A percentile compares a stretch with the other conserved stretches of the same genome.
Evolutionary conservation across 352 stramenopile genomes (phyloP).

Genomic region (Phytopythium cucurbitacearum): DNA sequence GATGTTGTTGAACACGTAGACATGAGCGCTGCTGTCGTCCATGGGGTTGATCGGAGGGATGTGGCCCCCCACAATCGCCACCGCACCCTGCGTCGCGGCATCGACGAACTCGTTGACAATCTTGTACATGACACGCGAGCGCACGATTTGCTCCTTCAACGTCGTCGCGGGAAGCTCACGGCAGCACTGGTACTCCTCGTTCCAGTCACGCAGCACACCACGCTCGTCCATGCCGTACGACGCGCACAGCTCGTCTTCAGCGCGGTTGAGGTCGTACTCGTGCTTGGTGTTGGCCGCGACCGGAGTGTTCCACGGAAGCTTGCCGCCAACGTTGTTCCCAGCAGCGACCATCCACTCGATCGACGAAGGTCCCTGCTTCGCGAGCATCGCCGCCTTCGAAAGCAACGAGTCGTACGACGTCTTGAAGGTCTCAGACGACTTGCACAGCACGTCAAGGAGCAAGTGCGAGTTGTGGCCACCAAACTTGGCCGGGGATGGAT

Average conservation of each 20-base stretch:
- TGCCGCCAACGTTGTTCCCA: slow-evolving; percentile 66
- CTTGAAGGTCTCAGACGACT: slow-evolving; percentile 70
- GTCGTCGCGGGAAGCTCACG: slow-evolving; percentile 72
- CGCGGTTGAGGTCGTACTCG: slow-evolving; percentile 76
- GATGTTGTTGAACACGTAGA: slow-evolving; percentile 98
- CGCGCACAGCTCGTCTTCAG: slow-evolving; percentile 88
- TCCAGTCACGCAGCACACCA: slow-evolving; percentile 94
- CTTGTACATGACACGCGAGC: slow-evolving; percentile 93
- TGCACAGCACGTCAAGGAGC: slow-evolving; percentile 76
- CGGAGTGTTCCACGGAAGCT: slow-evolving; percentile 79
- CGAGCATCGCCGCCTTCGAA: slow-evolving; percentile 66
- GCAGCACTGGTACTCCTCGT: slow-evolving; percentile 95
- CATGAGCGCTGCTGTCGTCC: slow-evolving; percentile 89
- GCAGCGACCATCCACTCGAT: slow-evolving; percentile 86
- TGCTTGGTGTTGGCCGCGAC: slow-evolving; percentile 32
- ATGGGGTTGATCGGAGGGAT: slow-evolving; percentile 96
- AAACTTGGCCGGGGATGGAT: slow-evolving; percentile 60
- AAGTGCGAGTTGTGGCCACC: slow-evolving; percentile 47
- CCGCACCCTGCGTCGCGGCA: slow-evolving; percentile 79
- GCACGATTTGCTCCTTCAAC: slow-evolving; percentile 89
- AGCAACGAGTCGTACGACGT: slow-evolving; percentile 70
- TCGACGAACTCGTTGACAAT: slow-evolving; percentile 95
- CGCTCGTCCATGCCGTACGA: slow-evolving; percentile 91
- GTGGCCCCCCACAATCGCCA: slow-evolving; percentile 93
- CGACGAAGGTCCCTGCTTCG: slow-evolving; percentile 71